These are phyloP conservation scores for Pulicaria dysenterica DNA, from an alignment of 129 eudicot genomes.

Conservation along the genomic window DNA sequence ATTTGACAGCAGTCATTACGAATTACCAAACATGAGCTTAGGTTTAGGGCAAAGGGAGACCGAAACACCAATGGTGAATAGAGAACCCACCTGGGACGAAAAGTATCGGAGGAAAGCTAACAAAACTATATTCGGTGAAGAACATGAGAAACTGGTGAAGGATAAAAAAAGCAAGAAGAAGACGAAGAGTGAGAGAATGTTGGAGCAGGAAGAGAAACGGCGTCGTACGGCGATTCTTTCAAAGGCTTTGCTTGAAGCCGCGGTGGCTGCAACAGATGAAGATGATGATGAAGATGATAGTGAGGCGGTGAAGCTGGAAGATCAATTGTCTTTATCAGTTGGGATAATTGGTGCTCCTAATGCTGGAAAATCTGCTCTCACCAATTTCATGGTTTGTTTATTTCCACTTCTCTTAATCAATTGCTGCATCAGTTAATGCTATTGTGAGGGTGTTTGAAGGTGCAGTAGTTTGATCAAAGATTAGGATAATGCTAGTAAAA, in stretches of 20 bases:
- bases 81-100: conserved; percentile 61
- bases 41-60: conserved; percentile 19
- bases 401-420: background rate
- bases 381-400: conserved; percentile 75
- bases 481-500: background rate
- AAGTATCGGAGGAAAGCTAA: conserved; percentile 62
- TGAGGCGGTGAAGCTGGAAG: conserved; percentile 62
- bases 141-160: conserved; percentile 27
- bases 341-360: conserved; percentile 99
- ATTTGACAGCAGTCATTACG: conserved; percentile 66
- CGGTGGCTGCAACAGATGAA: conserved; percentile 47
- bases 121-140: conserved; percentile 58
- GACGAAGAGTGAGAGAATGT: conserved; percentile 35
- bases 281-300: conserved; percentile 48
- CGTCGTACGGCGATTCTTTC: conserved; percentile 54
- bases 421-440: conserved; percentile 1
- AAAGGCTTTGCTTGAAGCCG: conserved; percentile 57
- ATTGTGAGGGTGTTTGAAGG: background rate
- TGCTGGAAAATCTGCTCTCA: conserved; percentile 97
- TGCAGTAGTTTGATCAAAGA: background rate
- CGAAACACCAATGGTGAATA: background rate
- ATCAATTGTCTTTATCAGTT: conserved; percentile 82
- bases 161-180: conserved; percentile 20
- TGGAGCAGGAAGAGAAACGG: conserved; percentile 58
- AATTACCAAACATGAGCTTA: conserved; percentile 33